phyloP scores from a whole-genome alignment of 768 basidiomycete genomes.

The Antrodiella citrinella region DNA sequence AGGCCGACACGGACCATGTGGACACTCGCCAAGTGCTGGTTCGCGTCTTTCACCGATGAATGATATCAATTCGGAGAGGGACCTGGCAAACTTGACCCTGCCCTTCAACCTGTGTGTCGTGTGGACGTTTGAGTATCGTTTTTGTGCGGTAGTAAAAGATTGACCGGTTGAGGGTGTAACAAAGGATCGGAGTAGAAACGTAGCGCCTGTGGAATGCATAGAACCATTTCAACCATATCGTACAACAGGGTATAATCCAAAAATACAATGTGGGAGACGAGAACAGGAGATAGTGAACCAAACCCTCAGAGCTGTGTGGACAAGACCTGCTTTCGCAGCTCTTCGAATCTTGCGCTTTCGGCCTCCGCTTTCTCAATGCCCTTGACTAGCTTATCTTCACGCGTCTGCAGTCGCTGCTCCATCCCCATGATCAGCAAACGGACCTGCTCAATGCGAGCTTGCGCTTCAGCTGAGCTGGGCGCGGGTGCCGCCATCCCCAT shows the following conservation, averaged over 20 bases:
- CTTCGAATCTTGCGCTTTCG: slow-evolving; percentile 49
- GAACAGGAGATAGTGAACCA: neutral
- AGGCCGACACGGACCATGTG: too few relatives aligned
- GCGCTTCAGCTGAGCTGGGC: slow-evolving; percentile 30
- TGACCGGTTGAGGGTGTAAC: too few relatives aligned
- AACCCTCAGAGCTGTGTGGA: neutral
- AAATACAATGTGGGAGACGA: neutral
- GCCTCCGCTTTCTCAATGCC: slow-evolving; percentile 52
- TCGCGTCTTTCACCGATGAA: too few relatives aligned
- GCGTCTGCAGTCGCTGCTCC: slow-evolving; percentile 58
- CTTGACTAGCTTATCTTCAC: slow-evolving; percentile 55
- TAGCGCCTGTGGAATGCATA: neutral
- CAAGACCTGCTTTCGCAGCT: slow-evolving; percentile 32
- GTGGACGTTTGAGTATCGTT: too few relatives aligned
- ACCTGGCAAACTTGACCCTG: too few relatives aligned
- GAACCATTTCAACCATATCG: neutral
- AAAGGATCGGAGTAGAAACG: too few relatives aligned
- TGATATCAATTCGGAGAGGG: too few relatives aligned
- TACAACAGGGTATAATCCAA: neutral
- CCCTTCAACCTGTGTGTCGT: too few relatives aligned
- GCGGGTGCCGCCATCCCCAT: neutral
- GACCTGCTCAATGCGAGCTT: slow-evolving; percentile 62
- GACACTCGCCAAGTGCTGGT: too few relatives aligned
- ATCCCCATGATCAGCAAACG: slow-evolving; percentile 64
- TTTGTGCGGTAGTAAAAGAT: too few relatives aligned